These are phyloP conservation scores for Lentinula guzmanii DNA, from an alignment of 768 basidiomycete genomes.

Conservation along the genomic window DNA sequence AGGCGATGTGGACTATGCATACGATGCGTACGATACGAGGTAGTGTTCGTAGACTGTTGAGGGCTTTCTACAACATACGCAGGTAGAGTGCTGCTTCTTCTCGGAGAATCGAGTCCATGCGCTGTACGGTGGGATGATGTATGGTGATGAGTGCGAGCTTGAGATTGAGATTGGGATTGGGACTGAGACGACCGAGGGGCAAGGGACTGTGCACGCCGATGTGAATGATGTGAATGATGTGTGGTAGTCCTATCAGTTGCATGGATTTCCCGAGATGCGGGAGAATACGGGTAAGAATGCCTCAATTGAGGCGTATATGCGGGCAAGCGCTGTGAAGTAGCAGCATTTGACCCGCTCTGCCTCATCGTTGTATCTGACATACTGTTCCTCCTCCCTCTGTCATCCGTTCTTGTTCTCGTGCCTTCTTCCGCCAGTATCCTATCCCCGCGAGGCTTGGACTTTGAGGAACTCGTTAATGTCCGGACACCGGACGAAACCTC, in stretches of 20 bases:
- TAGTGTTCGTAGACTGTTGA: not conserved
- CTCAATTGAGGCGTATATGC: not conserved
- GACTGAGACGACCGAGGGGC: not conserved
- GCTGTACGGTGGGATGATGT: not conserved
- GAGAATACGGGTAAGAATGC: slow-evolving; percentile 3
- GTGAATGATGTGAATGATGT: not conserved
- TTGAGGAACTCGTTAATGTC: not conserved
- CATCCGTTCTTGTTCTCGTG: not conserved
- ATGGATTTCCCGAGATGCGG: not conserved
- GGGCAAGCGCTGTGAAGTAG: not conserved
- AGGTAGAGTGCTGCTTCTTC: not conserved
- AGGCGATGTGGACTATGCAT: not conserved
- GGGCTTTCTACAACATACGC: not conserved
- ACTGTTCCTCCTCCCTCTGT: not conserved
- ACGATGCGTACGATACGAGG: not conserved
- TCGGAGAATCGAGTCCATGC: not conserved
- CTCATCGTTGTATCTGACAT: not conserved
- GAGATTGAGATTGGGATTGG: not conserved
- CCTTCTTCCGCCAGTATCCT: not conserved
- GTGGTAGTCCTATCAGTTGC: not conserved
- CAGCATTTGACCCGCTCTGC: not conserved
- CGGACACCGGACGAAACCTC: not conserved
- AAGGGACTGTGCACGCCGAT: not conserved
- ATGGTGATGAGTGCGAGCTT: not conserved
- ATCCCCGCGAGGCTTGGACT: not conserved